Evolutionary conservation across 495 filamentous ascomycete genomes (phyloP).

Genomic region (Tuber calosporum): DNA sequence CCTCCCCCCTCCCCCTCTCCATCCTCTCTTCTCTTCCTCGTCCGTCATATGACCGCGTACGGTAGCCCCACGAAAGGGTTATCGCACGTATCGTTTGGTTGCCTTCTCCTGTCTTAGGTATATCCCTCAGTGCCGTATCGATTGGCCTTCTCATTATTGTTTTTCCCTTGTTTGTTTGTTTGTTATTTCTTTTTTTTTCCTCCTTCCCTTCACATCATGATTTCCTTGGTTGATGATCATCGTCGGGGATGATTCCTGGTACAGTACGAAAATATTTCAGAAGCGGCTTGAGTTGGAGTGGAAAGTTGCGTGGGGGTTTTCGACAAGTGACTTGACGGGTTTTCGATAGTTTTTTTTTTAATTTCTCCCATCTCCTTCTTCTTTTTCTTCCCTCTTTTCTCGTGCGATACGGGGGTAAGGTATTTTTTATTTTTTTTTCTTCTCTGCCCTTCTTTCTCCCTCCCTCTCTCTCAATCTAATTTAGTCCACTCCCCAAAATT

Average conservation of each 20-base stretch:
- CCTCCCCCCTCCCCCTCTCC: not conserved
- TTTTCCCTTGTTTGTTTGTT: not conserved
- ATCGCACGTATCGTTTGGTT: constrained; percentile 4
- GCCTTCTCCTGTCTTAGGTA: constrained; percentile 4
- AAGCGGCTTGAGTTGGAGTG: constrained; percentile 27
- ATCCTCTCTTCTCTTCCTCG: not conserved
- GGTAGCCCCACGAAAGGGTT: not conserved
- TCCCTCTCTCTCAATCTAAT: not conserved
- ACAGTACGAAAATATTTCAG: constrained; percentile 14
- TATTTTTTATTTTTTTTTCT: too few relatives aligned
- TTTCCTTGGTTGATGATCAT: constrained; percentile 24
- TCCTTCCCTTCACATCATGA: not conserved
- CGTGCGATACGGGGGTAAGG: too few relatives aligned
- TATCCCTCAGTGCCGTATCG: not conserved
- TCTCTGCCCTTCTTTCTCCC: too few relatives aligned
- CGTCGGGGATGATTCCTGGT: constrained; percentile 24
- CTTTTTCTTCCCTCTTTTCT: too few relatives aligned
- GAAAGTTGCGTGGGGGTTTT: constrained; percentile 5
- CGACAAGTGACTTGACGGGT: too few relatives aligned
- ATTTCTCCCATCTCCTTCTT: too few relatives aligned
- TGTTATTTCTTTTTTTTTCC: not conserved
- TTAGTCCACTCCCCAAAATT: not conserved
- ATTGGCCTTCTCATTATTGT: not conserved
- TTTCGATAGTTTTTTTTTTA: too few relatives aligned
- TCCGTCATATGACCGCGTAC: not conserved